These are phyloP conservation scores for Dendrostoma leiphaemia DNA, from an alignment of 2,329 filamentous ascomycete genomes.

Conservation along the genomic window DNA sequence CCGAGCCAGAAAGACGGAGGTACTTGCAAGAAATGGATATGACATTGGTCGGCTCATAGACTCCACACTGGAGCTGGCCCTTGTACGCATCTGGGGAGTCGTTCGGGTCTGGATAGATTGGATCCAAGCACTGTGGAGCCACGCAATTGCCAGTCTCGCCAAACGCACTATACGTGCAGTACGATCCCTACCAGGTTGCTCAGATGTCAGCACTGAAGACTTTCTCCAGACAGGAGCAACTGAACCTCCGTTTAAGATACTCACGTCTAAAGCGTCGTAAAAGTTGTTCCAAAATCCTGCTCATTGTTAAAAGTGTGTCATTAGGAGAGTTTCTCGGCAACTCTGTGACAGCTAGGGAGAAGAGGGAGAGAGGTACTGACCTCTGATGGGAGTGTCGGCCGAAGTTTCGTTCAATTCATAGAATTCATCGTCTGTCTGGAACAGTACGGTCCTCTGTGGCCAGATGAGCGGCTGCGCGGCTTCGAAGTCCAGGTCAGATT, in stretches of 20 bases:
- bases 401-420: conserved; percentile 24
- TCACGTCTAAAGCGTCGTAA: conserved; percentile 1
- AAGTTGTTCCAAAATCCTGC: conserved; percentile 10
- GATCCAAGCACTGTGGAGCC: conserved; percentile 41
- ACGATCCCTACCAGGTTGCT: too few species aligned
- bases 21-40: conserved; percentile 47
- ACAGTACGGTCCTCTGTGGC: conserved; percentile 40
- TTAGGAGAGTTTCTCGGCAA: too few species aligned
- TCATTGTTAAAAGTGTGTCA: too few species aligned
- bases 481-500: conserved; percentile 47
- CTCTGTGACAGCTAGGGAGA: too few species aligned
- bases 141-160: conserved; percentile 40
- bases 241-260: too few species aligned
- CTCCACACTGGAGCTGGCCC: conserved; percentile 33
- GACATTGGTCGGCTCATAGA: conserved; percentile 45
- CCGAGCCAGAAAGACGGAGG: background rate
- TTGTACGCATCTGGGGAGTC: conserved; percentile 51
- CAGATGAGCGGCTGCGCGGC: conserved; percentile 47
- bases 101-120: conserved; percentile 43
- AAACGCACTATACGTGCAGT: conserved; percentile 42
- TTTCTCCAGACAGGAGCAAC: too few species aligned
- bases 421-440: conserved; percentile 26
- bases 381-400: background rate
- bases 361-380: too few species aligned
- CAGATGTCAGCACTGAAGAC: too few species aligned